Evolutionary conservation across 1,284 basidiomycete species (phyloP), one percentile per base, ranked within the genome.

Genomic region (Phylloporus gajari): DNA sequence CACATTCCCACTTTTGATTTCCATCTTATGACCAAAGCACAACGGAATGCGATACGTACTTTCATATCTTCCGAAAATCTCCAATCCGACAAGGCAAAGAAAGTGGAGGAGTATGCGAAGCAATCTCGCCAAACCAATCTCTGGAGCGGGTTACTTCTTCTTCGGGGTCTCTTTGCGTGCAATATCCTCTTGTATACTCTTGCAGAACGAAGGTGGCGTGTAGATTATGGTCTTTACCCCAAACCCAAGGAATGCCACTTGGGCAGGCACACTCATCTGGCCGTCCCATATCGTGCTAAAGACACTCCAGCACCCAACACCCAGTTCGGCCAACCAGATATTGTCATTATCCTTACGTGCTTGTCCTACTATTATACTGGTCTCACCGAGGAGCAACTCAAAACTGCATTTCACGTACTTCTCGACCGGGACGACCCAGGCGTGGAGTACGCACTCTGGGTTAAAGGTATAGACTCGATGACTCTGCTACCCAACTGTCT

Each of bases 251-350:
- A 35, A 35, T 8, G 5, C 8, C 5, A 35, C 17, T 85, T 87
- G 68, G n/a, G n/a, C n/a, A n/a, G n/a, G n/a, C n/a, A n/a, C n/a
- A 76, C 73, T 6, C 79, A 84, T 68, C 79, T 89, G 12, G 87
- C 88, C 2, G 87, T 89, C 0, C 88, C 88, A 8, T 89, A 87
- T 72, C 80, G 83, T 35, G 88, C 88, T 0, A 89, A 89, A 76
- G 88, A 89, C 72, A 81, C 84, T 5, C 88, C 88, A 0, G 80
- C 85, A 30, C 68, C 80, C n/a, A 80, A 84, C 64, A 86, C 88
- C 32, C 87, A 89, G 62, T 89, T 89, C 70, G 88, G 86, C 3
- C 88, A 89, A 76, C 87, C 88, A 2, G 88, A 89, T 48, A 82
- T 89, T 32, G 82, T 84, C 1, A 77, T 89, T 62, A 71, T 17